Evolutionary conservation across 805 yeast genomes (phyloP).

Genomic region (Ogataea trehalophila): DNA sequence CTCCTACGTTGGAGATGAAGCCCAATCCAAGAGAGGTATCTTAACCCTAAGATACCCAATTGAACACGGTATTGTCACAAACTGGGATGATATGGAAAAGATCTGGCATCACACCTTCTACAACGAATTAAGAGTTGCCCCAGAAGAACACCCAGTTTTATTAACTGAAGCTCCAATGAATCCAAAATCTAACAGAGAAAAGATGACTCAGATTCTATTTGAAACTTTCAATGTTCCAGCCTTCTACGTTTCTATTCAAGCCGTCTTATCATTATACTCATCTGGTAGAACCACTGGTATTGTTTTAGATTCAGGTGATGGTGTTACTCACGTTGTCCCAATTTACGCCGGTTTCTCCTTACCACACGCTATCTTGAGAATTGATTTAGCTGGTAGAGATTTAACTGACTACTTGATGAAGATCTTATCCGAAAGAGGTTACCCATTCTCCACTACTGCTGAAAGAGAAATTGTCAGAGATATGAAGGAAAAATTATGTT

Average conservation of each 20-base stretch:
- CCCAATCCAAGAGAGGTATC: slow-evolving; percentile 99
- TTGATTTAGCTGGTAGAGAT: slow-evolving; percentile 99
- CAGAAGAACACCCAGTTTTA: slow-evolving; percentile 99
- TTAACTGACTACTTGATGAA: slow-evolving; percentile 98
- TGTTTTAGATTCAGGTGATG: slow-evolving; percentile 99
- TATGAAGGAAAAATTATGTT: slow-evolving; percentile 98
- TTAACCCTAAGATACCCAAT: slow-evolving; percentile 97
- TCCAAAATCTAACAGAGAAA: slow-evolving; percentile 99
- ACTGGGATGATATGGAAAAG: slow-evolving; percentile 99
- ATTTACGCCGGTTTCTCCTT: slow-evolving; percentile 99
- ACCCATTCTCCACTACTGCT: slow-evolving; percentile 97
- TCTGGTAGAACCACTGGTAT: slow-evolving; percentile 99
- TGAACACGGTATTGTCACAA: slow-evolving; percentile 99
- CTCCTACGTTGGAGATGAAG: slow-evolving; percentile 99
- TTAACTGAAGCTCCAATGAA: slow-evolving; percentile 99
- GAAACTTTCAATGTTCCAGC: slow-evolving; percentile 99
- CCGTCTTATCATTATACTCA: slow-evolving; percentile 95
- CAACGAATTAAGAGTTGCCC: slow-evolving; percentile 99
- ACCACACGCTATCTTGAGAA: slow-evolving; percentile 98
- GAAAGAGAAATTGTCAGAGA: slow-evolving; percentile 95
- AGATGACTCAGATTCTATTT: slow-evolving; percentile 99
- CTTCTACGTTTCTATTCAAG: slow-evolving; percentile 97
- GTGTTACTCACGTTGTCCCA: slow-evolving; percentile 99
- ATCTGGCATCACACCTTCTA: slow-evolving; percentile 99
- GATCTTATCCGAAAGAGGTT: slow-evolving; percentile 97